phyloP scores from a whole-genome alignment of 352 stramenopile species.

The Pythium plurisporium region DNA sequence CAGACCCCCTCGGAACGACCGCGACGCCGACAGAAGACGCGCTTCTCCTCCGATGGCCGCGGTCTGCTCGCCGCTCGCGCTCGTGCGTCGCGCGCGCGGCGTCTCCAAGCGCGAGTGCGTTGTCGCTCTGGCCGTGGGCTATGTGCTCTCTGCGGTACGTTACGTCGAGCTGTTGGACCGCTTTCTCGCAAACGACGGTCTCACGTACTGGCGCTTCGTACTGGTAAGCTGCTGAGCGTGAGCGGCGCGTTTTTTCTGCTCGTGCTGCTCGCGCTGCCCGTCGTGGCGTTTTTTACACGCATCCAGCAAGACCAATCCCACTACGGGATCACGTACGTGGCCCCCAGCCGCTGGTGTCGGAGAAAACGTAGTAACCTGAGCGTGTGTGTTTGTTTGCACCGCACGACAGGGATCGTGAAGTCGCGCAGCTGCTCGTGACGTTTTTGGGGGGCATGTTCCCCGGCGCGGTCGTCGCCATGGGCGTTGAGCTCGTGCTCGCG shows the following conservation, averaged over 20 bases:
- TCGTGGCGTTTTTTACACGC: constrained; percentile 12
- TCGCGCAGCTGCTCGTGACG: constrained; percentile 50
- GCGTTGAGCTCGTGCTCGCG: constrained; percentile 33
- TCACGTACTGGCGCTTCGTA: not conserved
- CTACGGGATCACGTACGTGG: constrained; percentile 22
- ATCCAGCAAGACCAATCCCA: constrained; percentile 3
- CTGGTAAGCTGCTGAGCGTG: constrained; percentile 1
- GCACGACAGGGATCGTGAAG: constrained; percentile 42
- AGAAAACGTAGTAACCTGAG: not conserved
- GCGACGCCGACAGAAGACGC: no score
- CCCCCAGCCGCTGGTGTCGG: not conserved
- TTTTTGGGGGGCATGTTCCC: constrained; percentile 55
- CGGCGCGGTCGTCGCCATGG: constrained; percentile 33
- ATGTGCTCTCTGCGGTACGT: constrained; percentile 9
- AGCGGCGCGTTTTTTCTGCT: constrained; percentile 18
- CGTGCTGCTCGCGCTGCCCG: constrained; percentile 10
- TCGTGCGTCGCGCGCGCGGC: constrained; percentile 6
- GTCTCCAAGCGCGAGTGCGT: not conserved
- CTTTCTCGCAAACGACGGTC: not conserved
- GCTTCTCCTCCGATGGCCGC: not conserved
- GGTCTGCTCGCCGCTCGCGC: constrained; percentile 1
- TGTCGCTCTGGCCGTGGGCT: not conserved
- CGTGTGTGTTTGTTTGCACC: not conserved
- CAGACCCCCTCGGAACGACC: not conserved
- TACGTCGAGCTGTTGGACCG: not conserved